These are phyloP conservation scores for Sporothrix pseudoabietina DNA, from an alignment of 2,329 filamentous ascomycete genomes.

Conservation along the genomic window DNA sequence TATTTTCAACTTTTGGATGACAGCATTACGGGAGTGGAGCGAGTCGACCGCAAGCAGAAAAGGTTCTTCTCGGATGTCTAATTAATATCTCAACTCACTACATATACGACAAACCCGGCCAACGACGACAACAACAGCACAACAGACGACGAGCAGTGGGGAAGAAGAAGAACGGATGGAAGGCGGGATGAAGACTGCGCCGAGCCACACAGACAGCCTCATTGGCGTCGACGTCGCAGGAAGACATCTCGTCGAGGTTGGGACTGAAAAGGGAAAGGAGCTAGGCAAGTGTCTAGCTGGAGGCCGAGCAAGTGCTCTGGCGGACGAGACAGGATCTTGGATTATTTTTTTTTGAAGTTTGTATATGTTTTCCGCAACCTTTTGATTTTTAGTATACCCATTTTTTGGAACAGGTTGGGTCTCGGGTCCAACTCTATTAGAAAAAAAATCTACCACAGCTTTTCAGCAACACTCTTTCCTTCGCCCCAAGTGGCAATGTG, in stretches of 20 bases:
- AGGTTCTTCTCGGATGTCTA: neutral
- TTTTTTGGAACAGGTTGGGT: conserved; percentile 22
- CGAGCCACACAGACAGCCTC: neutral
- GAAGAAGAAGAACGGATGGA: neutral
- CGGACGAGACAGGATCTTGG: neutral
- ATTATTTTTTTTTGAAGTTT: neutral
- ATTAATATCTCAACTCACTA: neutral
- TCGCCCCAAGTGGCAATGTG: neutral
- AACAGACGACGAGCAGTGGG: neutral
- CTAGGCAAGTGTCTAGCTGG: neutral
- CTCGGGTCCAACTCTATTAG: neutral
- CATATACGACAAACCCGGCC: conserved; percentile 2
- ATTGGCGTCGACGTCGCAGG: conserved; percentile 5
- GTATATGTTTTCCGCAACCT: conserved; percentile 22
- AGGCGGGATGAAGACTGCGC: neutral
- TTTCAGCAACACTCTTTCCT: neutral
- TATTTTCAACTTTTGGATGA: neutral
- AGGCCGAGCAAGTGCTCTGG: conserved; percentile 9
- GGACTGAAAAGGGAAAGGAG: neutral
- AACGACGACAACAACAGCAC: neutral
- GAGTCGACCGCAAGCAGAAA: neutral
- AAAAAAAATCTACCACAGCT: conserved; percentile 26
- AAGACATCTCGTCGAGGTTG: neutral
- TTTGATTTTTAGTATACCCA: conserved; percentile 31
- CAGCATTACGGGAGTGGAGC: neutral